These are phyloP conservation scores for Fusarium luffae DNA, from an alignment of 2,329 filamentous ascomycete species.

Conservation along the genomic window DNA sequence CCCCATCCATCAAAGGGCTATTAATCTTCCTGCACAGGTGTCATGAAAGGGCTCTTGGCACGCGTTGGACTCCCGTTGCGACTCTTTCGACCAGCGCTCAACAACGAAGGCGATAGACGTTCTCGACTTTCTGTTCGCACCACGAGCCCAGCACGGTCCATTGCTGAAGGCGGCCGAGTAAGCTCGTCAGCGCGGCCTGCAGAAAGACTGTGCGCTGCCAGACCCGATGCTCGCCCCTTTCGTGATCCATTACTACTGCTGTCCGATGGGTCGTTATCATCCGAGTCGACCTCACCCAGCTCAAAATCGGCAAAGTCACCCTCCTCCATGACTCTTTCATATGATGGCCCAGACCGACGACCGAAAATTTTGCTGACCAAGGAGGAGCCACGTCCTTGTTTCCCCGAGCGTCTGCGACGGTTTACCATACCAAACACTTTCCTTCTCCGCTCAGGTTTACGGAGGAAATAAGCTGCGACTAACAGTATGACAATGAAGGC, in stretches of 20 bases:
- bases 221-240: conserved; percentile 71
- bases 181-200: conserved; percentile 63
- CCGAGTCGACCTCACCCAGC: conserved; percentile 73
- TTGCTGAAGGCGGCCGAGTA: conserved; percentile 55
- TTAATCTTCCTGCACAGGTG: conserved; percentile 59
- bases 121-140: conserved; percentile 89
- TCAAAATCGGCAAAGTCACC: conserved; percentile 82
- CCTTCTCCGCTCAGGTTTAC: conserved; percentile 78
- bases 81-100: conserved; percentile 68
- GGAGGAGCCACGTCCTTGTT: conserved; percentile 62
- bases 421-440: conserved; percentile 46
- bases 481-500: conserved; percentile 80
- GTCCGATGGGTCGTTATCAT: conserved; percentile 73
- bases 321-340: conserved; percentile 88
- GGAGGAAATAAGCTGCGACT: conserved; percentile 76
- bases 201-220: conserved; percentile 73
- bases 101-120: conserved; percentile 69
- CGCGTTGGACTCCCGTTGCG: conserved; percentile 68
- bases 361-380: conserved; percentile 74
- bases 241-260: conserved; percentile 67
- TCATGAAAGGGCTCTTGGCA: conserved; percentile 67
- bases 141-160: conserved; percentile 78
- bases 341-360: conserved; percentile 63
- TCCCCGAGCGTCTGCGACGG: conserved; percentile 49
- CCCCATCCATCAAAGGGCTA: not conserved